Base-by-base conservation (phyloP, 192 early-diverging fungal species). In the Umbelopsis vinacea region DNA sequence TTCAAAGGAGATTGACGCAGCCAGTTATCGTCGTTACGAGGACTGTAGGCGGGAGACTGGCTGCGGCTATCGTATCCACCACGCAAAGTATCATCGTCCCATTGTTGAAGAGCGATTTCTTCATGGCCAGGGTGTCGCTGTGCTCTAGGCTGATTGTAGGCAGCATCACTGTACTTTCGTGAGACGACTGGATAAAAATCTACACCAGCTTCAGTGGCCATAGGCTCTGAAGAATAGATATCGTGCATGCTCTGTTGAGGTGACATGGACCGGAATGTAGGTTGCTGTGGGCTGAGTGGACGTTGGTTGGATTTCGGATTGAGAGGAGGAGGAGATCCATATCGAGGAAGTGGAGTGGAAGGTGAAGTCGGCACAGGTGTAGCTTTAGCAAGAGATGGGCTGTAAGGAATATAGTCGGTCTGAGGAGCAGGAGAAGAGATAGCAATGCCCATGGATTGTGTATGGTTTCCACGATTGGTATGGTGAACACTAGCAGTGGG, bases 391-490 rank as follows among this genome's bases (percentile, higher is more conserved):
- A 63, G 57, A 35, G 57, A 63, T n/a, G 57, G 29, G 37, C 57
- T 63, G 33, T 63, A 63, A 37, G 57, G 57, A 63, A 63, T 63
- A 29, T 63, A 63, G 14, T 63, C 57, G 11, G 23, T 29, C 7
- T 26, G 57, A 37, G 29, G 14, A 17, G 29, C 29, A 26, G 23
- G 23, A 1, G 57, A 63, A 12, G 57, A 37, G 17, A 63, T 26
- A 37, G 57, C 57, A 63, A 63, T 63, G 23, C 57, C 57, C 57
- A 63, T 63, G 1, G 57, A 63, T 63, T 63, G 57, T 2, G 57
- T 63, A 6, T 63, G 23, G 26, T 17, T 12, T 14, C 29, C 57
- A 63, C 57, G 57, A 29, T 7, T 37, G 33, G 23, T 29, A 37
- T 63, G 33, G 26, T 29, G 29, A 12, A 63, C 33, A 35, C 57